Evolutionary conservation across 2,329 filamentous ascomycete species (phyloP).

Genomic region (Cladorrhinum sp.): DNA sequence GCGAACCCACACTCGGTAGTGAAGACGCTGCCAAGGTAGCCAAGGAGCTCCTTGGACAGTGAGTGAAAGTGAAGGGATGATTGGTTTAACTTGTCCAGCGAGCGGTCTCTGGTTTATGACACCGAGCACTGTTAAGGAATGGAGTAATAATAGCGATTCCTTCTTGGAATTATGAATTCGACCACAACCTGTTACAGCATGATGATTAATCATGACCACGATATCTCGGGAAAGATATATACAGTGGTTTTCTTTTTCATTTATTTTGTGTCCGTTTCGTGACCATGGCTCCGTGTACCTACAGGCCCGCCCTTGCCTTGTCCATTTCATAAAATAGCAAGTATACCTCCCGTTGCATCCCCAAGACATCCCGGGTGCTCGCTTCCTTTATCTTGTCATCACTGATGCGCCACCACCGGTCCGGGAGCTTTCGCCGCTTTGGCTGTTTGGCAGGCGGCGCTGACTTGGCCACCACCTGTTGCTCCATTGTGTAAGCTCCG

Average conservation of each 20-base stretch:
- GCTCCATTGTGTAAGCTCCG: background rate
- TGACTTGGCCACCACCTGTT: background rate
- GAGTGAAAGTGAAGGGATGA: conserved; percentile 2
- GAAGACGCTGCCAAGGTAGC: conserved; percentile 36
- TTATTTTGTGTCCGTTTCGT: background rate
- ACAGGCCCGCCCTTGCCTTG: conserved; percentile 33
- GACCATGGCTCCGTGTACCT: background rate
- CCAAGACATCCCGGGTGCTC: conserved; percentile 84
- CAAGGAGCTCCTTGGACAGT: conserved; percentile 36
- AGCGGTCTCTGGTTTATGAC: background rate
- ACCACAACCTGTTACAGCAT: background rate
- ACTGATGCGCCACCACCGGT: conserved; percentile 96
- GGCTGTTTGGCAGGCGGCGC: conserved; percentile 23
- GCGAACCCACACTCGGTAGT: conserved; percentile 30
- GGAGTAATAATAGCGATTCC: background rate
- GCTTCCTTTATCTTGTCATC: conserved; percentile 96
- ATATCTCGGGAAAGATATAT: background rate
- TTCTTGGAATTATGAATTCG: background rate
- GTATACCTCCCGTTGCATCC: conserved; percentile 95
- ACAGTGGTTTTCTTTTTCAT: background rate
- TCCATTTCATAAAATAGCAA: conserved; percentile 93
- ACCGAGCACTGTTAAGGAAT: background rate
- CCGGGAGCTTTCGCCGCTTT: conserved; percentile 54
- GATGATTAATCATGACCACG: background rate
- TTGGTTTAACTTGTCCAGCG: background rate